A percentile compares a stretch with the other conserved stretches of the same genome.
Evolutionary conservation across 306 rosid genomes (phyloP).

Genomic region (Vigna reflexopilosa): DNA sequence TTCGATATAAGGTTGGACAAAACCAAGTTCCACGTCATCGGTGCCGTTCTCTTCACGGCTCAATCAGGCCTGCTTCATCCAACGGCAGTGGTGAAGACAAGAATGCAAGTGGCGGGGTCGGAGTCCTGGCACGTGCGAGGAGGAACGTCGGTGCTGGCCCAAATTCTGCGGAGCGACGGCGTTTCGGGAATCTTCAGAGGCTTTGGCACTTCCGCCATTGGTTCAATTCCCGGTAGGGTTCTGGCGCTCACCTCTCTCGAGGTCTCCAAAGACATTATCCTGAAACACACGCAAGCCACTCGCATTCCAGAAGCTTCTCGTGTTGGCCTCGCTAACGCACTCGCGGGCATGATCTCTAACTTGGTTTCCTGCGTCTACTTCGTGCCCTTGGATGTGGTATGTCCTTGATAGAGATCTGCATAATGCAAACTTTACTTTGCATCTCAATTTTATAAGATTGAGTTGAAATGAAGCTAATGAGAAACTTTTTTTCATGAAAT

Average conservation of each 20-base stretch:
- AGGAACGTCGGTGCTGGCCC: conserved; percentile 62
- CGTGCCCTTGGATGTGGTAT: conserved; percentile 93
- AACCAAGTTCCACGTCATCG: conserved; percentile 77
- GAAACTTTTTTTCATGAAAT: too few species aligned
- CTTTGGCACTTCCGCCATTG: conserved; percentile 85
- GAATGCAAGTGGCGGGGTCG: conserved; percentile 79
- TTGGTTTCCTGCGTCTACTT: conserved; percentile 73
- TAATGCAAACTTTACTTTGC: too few species aligned
- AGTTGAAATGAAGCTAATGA: too few species aligned
- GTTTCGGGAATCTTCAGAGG: conserved; percentile 79
- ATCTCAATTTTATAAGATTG: too few species aligned
- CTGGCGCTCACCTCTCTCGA: conserved; percentile 80
- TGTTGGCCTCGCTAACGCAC: conserved; percentile 74
- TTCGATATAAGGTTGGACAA: conserved; percentile 71
- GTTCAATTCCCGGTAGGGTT: conserved; percentile 85
- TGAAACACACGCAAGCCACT: conserved; percentile 61
- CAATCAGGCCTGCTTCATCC: conserved; percentile 85
- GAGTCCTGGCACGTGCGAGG: conserved; percentile 62
- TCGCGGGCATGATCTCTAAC: conserved; percentile 81
- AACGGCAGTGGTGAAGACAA: conserved; percentile 78
- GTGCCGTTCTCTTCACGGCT: conserved; percentile 76
- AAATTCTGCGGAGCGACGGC: conserved; percentile 67
- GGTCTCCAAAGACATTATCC: conserved; percentile 69
- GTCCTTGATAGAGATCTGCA: conserved; percentile 36
- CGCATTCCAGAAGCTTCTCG: conserved; percentile 70